Percentiles rank a stretch among this genome's conserved stretches.
These are phyloP conservation scores for Stemphylium lycopersici DNA, from an alignment of 2,329 filamentous ascomycete species.

Conservation along the genomic window DNA sequence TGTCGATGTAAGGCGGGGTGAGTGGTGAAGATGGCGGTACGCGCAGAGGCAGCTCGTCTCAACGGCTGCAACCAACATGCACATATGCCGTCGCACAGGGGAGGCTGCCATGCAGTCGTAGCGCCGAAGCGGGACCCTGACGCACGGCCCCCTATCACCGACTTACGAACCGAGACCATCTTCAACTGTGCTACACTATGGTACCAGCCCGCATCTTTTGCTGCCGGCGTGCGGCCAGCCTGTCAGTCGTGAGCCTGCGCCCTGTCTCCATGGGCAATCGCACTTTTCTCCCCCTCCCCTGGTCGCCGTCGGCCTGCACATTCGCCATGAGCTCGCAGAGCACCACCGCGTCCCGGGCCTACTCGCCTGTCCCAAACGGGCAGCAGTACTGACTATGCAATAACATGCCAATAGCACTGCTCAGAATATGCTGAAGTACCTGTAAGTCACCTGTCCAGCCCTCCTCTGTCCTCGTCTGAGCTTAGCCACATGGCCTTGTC, in stretches of 20 bases:
- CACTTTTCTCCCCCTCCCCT: not conserved
- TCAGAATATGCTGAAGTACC: not conserved
- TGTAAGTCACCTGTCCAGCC: not conserved
- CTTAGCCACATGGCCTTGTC: not conserved
- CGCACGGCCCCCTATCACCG: slow-evolving; percentile 12
- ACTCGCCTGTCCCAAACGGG: slow-evolving; percentile 2
- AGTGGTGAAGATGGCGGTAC: slow-evolving; percentile 3
- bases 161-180: slow-evolving; percentile 1
- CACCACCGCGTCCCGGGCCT: not conserved
- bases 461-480: not conserved
- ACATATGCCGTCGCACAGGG: slow-evolving; percentile 15
- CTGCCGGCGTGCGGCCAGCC: not conserved
- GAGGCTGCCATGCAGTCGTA: slow-evolving; percentile 13
- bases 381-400: not conserved
- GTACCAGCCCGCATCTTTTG: not conserved
- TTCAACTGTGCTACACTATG: not conserved
- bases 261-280: not conserved
- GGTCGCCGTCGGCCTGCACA: not conserved
- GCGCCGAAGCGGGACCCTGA: slow-evolving; percentile 19
- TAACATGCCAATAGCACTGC: not conserved
- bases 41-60: slow-evolving; percentile 8
- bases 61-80: slow-evolving; percentile 9
- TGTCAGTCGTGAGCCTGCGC: not conserved
- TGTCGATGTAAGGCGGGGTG: not conserved
- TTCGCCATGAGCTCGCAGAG: not conserved